A percentile compares a stretch with the other conserved stretches of the same genome.
phyloP scores from a whole-genome alignment of 495 filamentous ascomycete species.

The Hapsidospora chrysogenum region DNA sequence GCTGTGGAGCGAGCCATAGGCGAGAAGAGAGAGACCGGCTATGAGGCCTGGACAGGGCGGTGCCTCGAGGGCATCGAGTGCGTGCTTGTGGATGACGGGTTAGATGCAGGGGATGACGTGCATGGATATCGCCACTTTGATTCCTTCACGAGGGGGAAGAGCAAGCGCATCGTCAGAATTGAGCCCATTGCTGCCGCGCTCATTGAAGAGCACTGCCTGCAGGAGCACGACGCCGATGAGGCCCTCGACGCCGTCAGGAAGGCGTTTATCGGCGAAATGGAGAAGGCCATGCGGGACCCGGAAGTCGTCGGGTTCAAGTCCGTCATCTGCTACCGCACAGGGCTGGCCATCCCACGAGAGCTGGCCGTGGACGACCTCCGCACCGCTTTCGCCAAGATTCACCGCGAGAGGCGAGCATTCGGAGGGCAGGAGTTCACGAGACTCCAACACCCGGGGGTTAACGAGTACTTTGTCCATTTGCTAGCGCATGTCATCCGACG shows the following conservation, averaged over 20 bases:
- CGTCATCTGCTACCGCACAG: conserved; percentile 70
- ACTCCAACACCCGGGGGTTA: conserved; percentile 47
- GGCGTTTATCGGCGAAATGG: conserved; percentile 32
- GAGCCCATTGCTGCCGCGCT: conserved; percentile 57
- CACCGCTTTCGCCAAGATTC: conserved; percentile 11
- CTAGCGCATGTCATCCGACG: conserved; percentile 33
- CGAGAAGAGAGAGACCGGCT: too few species aligned
- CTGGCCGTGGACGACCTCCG: conserved; percentile 9
- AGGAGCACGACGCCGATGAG: conserved; percentile 4
- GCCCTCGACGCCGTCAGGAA: conserved; percentile 22
- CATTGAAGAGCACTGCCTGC: conserved; percentile 27
- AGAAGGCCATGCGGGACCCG: conserved; percentile 36
- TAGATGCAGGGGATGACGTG: conserved; percentile 37
- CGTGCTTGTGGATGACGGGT: too few species aligned
- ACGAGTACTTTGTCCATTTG: conserved; percentile 46
- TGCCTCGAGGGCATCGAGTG: too few species aligned
- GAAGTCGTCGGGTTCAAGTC: conserved; percentile 75
- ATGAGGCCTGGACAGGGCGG: too few species aligned
- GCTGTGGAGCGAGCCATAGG: too few species aligned
- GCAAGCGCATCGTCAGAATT: conserved; percentile 70
- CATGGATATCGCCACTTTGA: conserved; percentile 55
- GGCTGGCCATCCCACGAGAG: conserved; percentile 36
- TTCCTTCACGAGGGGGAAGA: conserved; percentile 39
- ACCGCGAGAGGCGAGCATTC: conserved; percentile 9
- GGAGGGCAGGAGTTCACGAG: too few species aligned